Percentiles rank a stretch among this genome's conserved stretches.
Conservation (phyloP, 805 yeast genomes). For the Priceomyces castillae region DNA sequence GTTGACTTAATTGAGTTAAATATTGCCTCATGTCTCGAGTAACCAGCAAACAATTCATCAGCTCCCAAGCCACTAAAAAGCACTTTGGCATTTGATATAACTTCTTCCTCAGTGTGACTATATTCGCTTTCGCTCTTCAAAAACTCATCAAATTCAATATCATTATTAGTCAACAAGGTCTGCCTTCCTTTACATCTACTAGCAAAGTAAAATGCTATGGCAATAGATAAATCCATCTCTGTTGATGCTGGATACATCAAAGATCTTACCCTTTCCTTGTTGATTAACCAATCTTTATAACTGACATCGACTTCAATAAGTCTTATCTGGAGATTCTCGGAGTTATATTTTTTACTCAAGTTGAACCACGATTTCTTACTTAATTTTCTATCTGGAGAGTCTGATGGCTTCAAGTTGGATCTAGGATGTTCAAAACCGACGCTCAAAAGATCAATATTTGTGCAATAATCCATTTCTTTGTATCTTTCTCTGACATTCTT, state of each 20-base stretch:
- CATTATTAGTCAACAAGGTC: constrained; percentile 10
- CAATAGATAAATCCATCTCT: constrained; percentile 94
- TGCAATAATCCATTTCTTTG: constrained; percentile 5
- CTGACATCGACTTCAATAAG: constrained; percentile 72
- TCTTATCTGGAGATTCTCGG: constrained; percentile 35
- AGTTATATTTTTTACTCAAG: constrained; percentile 44
- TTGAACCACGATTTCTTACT: constrained; percentile 62
- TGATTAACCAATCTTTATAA: constrained; percentile 58
- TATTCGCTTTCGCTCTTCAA: constrained; percentile 8
- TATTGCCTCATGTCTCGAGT: constrained; percentile 71
- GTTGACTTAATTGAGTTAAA: constrained; percentile 29
- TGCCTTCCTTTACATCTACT: constrained; percentile 46
- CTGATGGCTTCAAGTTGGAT: constrained; percentile 52
- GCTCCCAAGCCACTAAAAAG: constrained; percentile 94
- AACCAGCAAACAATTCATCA: constrained; percentile 95
- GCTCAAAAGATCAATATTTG: constrained; percentile 69
- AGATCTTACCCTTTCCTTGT: constrained; percentile 50
- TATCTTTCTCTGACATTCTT: constrained; percentile 17
- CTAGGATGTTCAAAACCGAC: constrained; percentile 93
- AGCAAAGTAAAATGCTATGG: constrained; percentile 93
- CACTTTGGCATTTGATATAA: constrained; percentile 60
- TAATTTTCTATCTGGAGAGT: constrained; percentile 84
- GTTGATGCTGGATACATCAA: constrained; percentile 83
- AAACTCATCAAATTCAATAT: constrained; percentile 19
- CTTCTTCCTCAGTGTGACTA: constrained; percentile 18